Percentiles rank a stretch among this genome's conserved stretches.
Conservation (phyloP, 805 yeast genomes). For the Candida orba region DNA sequence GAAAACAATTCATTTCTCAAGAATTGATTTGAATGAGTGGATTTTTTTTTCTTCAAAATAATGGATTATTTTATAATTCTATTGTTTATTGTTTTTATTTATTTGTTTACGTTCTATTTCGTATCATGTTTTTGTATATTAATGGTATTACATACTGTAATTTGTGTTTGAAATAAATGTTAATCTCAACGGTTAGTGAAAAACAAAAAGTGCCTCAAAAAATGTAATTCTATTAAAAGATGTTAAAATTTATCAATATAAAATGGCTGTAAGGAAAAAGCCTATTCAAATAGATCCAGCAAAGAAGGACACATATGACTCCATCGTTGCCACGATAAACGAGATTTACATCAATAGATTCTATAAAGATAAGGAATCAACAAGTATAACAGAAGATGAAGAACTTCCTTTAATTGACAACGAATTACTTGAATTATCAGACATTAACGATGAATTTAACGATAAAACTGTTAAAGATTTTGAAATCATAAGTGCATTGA, state of each 20-base stretch:
- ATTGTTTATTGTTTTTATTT: neutral
- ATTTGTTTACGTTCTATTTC: no score
- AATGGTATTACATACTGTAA: no score
- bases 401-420: slow-evolving; percentile 2
- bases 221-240: no score
- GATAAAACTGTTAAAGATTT: slow-evolving; percentile 27
- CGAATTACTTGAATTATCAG: neutral
- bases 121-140: no score
- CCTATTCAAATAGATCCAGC: slow-evolving; percentile 4
- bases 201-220: neutral
- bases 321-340: neutral
- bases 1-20: slow-evolving; percentile 32
- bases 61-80: no score
- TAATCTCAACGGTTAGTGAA: no score
- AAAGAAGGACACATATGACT: slow-evolving; percentile 1
- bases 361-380: neutral
- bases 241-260: neutral
- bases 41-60: no score
- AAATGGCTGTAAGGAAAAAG: neutral
- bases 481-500: slow-evolving; percentile 58
- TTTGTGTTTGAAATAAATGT: no score
- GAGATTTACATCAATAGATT: slow-evolving; percentile 1
- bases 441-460: no score
- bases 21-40: slow-evolving; percentile 22
- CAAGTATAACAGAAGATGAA: neutral